Base-by-base conservation (phyloP, 805 yeast genomes). In the Yamadazyma tumulicola region DNA sequence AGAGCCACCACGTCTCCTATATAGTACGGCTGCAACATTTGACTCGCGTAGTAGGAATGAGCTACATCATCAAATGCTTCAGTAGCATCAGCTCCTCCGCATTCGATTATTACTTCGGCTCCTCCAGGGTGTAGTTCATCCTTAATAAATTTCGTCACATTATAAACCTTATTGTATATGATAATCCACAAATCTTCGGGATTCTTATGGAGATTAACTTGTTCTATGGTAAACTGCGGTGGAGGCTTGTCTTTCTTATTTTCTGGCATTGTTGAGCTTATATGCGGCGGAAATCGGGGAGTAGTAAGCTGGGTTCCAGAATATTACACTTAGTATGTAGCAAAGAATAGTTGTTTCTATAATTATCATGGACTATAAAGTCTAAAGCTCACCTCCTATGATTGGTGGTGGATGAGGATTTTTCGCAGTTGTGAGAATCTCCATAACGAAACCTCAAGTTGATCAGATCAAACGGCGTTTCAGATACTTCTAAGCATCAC, bases 141-240 rank as follows among this genome's bases (percentile, higher is more conserved):
- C 13, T 34, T 28, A 35, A 83, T 67, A 59, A 89, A 88, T 21
- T 67, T 64, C 5, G 91, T 73, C 19, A 84, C 72, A 56, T 86
- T 81, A 56, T 80, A 86, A 5, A 91, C 95, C 47, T 81, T 79
- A 38, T 82, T 86, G 48, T 86, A 80, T 41, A 86, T 71, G 37
- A 86, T 73, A 69, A 91, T 77, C 95, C 96, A 91, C 27, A 86
- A 62, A 48, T 85, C 87, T 12, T 81, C 83, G 26, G 79, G 74
- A n/a, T 77, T 67, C 56, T 75, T 78, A 70, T 89, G 97, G 47
- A 69, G 54, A 20, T 79, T 72, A 34, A 43, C 42, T 11, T 38
- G 33, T 23, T 33, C 37, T 4, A 31, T 6, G 6, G 18, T 27
- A 15, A 22, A 35, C 31, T 30, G 23, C 9, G 24, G 31, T 14